These are phyloP conservation scores for Jatropha curcas DNA, from an alignment of 345 rosid species.

Conservation along the genomic window DNA sequence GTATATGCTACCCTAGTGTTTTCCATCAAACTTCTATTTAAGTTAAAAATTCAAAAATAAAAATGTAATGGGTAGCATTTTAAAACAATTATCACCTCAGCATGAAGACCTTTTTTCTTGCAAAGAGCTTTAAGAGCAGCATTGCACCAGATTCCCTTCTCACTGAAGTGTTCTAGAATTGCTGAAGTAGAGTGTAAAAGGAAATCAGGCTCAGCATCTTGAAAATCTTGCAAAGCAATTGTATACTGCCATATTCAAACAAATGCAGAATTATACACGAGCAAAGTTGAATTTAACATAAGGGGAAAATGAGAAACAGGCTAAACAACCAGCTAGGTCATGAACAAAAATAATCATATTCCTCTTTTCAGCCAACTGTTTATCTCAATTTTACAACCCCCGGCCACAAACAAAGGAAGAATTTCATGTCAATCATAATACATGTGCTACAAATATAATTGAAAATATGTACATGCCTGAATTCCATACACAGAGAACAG, in stretches of 20 bases:
- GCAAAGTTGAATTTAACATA: neutral
- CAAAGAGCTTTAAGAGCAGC: conserved; percentile 81
- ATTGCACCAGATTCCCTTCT: conserved; percentile 57
- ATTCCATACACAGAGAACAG: conserved; percentile 76
- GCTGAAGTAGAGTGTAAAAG: conserved; percentile 66
- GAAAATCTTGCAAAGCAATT: conserved; percentile 73
- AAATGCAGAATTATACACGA: conserved; percentile 20
- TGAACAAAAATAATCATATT: neutral
- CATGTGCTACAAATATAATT: conserved; percentile 5
- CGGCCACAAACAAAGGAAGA: neutral
- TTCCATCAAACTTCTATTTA: neutral
- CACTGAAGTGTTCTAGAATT: conserved; percentile 66
- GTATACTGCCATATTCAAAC: conserved; percentile 50
- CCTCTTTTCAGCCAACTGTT: neutral
- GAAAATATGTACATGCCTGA: conserved; percentile 56
- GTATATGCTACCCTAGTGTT: neutral
- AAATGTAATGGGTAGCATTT: neutral
- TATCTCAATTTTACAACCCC: conserved; percentile 4
- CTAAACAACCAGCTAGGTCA: neutral
- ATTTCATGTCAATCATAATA: neutral
- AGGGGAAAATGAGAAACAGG: neutral
- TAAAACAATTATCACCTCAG: conserved; percentile 51
- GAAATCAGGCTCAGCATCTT: conserved; percentile 88
- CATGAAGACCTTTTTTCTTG: conserved; percentile 82
- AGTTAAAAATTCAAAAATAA: neutral